phyloP scores from a whole-genome alignment of 352 stramenopile genomes.

The Pythium coloratum region DNA sequence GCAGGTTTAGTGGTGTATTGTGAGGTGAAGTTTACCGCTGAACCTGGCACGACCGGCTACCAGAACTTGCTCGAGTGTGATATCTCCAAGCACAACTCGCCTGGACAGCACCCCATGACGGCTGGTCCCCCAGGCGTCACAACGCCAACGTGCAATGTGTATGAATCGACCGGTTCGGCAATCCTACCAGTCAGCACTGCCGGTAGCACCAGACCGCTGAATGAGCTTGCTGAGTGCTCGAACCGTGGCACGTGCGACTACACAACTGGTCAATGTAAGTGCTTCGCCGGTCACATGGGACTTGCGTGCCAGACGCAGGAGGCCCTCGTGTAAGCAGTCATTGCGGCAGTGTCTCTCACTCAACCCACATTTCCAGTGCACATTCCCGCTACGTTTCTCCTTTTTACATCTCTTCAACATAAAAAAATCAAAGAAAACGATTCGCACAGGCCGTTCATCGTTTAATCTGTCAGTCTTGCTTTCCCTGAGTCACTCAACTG shows the following conservation, averaged over 20 bases:
- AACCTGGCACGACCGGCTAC: slow-evolving; percentile 53
- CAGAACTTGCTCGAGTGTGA: slow-evolving; percentile 61
- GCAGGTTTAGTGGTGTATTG: slow-evolving; percentile 6
- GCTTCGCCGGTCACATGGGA: slow-evolving; percentile 72
- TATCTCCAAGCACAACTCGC: slow-evolving; percentile 28
- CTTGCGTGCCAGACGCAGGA: slow-evolving; percentile 74
- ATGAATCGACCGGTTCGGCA: slow-evolving; percentile 21
- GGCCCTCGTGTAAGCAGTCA: slow-evolving; percentile 26
- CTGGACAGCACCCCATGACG: slow-evolving; percentile 43
- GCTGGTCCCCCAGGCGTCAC: neutral
- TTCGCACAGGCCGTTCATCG: neutral
- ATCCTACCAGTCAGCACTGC: too few species aligned
- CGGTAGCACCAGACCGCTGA: slow-evolving; percentile 24
- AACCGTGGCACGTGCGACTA: slow-evolving; percentile 62
- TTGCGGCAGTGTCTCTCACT: neutral
- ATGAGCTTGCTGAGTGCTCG: slow-evolving; percentile 57
- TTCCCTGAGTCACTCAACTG: neutral
- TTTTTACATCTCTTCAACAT: too few species aligned
- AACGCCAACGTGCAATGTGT: slow-evolving; percentile 32
- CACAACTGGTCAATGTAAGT: slow-evolving; percentile 53
- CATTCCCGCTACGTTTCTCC: neutral
- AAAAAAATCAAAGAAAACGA: too few species aligned
- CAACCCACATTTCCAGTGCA: slow-evolving; percentile 7
- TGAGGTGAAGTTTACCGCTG: slow-evolving; percentile 57
- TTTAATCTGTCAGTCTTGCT: too few species aligned